Percentiles rank a stretch among this genome's conserved stretches.
phyloP scores from a whole-genome alignment of 1,284 basidiomycete genomes.

The Ganoderma lingzhi region DNA sequence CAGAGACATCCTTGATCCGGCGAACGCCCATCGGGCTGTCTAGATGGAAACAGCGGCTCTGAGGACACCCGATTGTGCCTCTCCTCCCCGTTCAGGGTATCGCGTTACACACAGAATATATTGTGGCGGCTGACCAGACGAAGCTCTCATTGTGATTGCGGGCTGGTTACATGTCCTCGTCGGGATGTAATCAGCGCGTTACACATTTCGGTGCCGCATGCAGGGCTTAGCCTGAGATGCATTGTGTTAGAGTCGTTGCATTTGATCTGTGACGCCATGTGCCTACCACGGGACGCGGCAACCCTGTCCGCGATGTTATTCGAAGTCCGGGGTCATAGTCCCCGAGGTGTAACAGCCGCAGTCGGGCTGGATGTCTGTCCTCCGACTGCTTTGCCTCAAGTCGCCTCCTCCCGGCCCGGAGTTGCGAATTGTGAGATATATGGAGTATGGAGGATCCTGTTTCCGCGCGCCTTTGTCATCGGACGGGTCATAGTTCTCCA shows the following conservation, averaged over 20 bases:
- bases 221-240: not conserved
- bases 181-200: not conserved
- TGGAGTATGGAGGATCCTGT: not conserved
- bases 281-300: too few relatives aligned
- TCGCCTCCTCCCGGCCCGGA: too few relatives aligned
- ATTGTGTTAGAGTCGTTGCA: not conserved
- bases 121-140: too few relatives aligned
- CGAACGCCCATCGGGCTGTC: not conserved
- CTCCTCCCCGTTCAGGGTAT: not conserved
- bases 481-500: not conserved
- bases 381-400: too few relatives aligned
- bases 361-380: too few relatives aligned
- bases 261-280: not conserved
- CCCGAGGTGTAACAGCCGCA: too few relatives aligned
- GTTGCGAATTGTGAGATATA: too few relatives aligned
- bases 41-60: not conserved
- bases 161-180: not conserved
- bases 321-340: too few relatives aligned
- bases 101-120: not conserved
- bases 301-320: too few relatives aligned
- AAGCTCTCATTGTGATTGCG: too few relatives aligned
- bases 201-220: not conserved
- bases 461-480: not conserved
- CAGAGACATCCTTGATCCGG: not conserved
- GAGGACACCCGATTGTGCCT: not conserved